phyloP scores from a whole-genome alignment of 2,329 filamentous ascomycete genomes.

The Diaporthe batatas region DNA sequence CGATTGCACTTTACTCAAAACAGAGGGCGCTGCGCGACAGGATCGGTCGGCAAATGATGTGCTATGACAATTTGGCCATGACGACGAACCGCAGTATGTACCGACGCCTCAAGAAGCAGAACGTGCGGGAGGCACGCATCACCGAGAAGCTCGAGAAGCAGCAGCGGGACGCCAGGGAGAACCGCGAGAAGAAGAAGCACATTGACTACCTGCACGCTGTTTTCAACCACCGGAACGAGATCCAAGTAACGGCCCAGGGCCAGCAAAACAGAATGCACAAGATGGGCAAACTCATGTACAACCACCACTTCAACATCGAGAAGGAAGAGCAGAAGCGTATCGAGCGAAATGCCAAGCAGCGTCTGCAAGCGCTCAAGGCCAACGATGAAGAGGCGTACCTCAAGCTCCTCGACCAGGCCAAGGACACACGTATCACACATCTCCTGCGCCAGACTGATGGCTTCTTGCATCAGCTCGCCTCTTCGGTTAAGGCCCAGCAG shows the following conservation, averaged over 20 bases:
- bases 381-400: conserved; percentile 99
- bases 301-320: conserved; percentile 95
- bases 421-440: conserved; percentile 99
- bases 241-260: conserved; percentile 74
- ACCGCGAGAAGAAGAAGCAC: conserved; percentile 98
- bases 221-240: conserved; percentile 82
- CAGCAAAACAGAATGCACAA: conserved; percentile 85
- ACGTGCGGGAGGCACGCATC: conserved; percentile 91
- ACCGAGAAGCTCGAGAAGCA: conserved; percentile 99
- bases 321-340: conserved; percentile 99
- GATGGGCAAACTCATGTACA: conserved; percentile 88
- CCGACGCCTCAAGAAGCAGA: conserved; percentile 97
- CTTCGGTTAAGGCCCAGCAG: conserved; percentile 95
- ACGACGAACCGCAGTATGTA: conserved; percentile 93
- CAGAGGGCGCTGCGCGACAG: conserved; percentile 88
- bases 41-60: conserved; percentile 91
- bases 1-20: conserved; percentile 87
- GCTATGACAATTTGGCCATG: conserved; percentile 97
- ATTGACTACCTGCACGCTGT: conserved; percentile 91
- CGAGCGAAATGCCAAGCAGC: conserved; percentile 97
- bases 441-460: conserved; percentile 96
- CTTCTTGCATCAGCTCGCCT: conserved; percentile 94
- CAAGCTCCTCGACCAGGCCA: conserved; percentile 96
- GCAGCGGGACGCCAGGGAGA: conserved; percentile 94
- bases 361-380: conserved; percentile 97